These are phyloP conservation scores for Trichoderma aggressivum DNA, from an alignment of 2,329 filamentous ascomycete species.

Conservation along the genomic window DNA sequence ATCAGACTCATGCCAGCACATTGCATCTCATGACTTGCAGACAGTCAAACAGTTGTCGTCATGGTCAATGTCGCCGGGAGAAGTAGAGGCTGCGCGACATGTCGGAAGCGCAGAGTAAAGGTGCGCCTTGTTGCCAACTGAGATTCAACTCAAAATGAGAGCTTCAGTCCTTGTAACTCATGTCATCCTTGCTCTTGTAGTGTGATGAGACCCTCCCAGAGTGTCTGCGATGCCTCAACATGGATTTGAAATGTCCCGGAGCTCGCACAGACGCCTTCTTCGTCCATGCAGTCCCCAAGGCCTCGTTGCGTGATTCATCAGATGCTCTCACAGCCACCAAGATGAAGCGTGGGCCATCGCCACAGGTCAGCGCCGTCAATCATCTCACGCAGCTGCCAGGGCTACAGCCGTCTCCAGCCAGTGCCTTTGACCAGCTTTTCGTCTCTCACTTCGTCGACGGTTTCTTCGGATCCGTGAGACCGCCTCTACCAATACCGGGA, in stretches of 20 bases:
- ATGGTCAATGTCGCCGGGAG: conserved; percentile 23
- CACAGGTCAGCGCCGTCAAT: neutral
- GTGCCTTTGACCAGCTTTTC: conserved; percentile 21
- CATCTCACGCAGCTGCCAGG: neutral
- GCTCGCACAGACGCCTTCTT: conserved; percentile 21
- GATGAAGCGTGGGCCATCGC: neutral
- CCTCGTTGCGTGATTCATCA: neutral
- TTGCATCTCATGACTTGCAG: neutral
- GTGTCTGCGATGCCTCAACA: conserved; percentile 15
- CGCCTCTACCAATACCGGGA: neutral
- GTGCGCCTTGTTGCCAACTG: neutral
- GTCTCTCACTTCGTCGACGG: conserved; percentile 21
- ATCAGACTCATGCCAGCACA: neutral
- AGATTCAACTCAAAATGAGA: neutral
- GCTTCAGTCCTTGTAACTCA: neutral
- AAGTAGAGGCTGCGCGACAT: conserved; percentile 22
- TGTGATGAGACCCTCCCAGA: conserved; percentile 19
- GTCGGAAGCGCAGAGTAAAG: conserved; percentile 21
- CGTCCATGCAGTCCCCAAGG: conserved; percentile 6
- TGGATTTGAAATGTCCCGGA: conserved; percentile 15
- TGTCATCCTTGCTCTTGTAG: neutral
- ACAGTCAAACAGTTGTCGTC: neutral
- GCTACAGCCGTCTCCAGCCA: conserved; percentile 1
- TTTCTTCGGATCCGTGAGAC: conserved; percentile 11
- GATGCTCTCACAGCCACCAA: neutral